Percentiles rank a stretch among this genome's conserved stretches.
These are phyloP conservation scores for Aureobasidium leucospermi DNA, from an alignment of 2,329 filamentous ascomycete genomes.

Conservation along the genomic window DNA sequence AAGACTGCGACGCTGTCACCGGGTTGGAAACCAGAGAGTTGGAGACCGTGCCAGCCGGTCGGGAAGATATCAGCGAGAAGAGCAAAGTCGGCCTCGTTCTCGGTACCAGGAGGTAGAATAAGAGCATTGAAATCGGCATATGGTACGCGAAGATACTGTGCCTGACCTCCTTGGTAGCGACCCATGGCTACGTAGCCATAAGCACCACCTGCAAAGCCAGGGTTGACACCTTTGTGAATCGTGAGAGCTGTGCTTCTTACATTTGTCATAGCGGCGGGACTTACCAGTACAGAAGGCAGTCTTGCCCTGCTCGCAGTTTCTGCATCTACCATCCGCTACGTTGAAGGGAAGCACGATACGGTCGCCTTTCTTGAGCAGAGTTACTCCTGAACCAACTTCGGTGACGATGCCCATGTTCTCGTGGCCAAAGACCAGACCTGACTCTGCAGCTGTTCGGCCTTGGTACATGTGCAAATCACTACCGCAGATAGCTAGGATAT, in stretches of 20 bases:
- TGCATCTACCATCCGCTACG: constrained; percentile 55
- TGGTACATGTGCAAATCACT: constrained; percentile 52
- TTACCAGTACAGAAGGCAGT: constrained; percentile 58
- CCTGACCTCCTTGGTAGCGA: constrained; percentile 49
- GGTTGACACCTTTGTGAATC: constrained; percentile 37
- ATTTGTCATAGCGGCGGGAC: background rate
- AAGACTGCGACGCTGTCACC: constrained; percentile 60
- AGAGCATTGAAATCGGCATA: constrained; percentile 62
- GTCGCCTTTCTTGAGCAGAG: constrained; percentile 54
- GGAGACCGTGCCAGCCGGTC: constrained; percentile 51
- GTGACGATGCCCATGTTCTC: constrained; percentile 55
- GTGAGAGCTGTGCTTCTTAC: background rate
- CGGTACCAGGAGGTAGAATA: constrained; percentile 52
- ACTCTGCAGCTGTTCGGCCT: constrained; percentile 55
- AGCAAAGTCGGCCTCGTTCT: constrained; percentile 55
- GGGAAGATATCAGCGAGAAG: constrained; percentile 45
- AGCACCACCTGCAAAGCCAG: constrained; percentile 52
- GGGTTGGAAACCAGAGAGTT: constrained; percentile 51
- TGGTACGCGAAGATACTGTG: constrained; percentile 57
- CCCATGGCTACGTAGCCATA: constrained; percentile 48
- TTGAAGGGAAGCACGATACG: constrained; percentile 60
- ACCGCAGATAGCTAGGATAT: constrained; percentile 17
- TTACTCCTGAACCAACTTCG: constrained; percentile 52
- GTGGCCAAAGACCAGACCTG: constrained; percentile 56
- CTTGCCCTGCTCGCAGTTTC: constrained; percentile 56